These are phyloP conservation scores for Boehmeria nivea DNA, from an alignment of 306 rosid genomes.

Conservation along the genomic window DNA sequence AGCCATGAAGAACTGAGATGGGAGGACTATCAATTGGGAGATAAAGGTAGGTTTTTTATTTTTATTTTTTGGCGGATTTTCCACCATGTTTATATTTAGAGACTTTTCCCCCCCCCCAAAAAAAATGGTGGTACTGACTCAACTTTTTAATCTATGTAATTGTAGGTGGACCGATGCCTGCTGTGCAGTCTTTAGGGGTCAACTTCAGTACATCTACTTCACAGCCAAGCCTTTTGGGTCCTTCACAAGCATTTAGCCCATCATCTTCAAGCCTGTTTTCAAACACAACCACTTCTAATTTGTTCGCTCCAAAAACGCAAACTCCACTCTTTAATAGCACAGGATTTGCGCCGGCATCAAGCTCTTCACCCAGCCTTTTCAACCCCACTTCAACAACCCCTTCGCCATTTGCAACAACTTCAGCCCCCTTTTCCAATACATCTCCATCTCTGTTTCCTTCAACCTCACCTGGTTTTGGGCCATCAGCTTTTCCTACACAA, in stretches of 20 bases:
- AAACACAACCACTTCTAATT: slow-evolving; percentile 41
- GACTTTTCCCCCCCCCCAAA: not conserved
- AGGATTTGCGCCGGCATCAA: slow-evolving; percentile 43
- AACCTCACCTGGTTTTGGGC: slow-evolving; percentile 21
- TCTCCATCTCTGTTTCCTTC: slow-evolving; percentile 36
- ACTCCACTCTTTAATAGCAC: slow-evolving; percentile 44
- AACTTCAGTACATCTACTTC: slow-evolving; percentile 51
- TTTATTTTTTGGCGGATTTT: no score
- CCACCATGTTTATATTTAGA: not conserved
- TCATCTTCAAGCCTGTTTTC: slow-evolving; percentile 61
- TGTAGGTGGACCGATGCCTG: slow-evolving; percentile 80
- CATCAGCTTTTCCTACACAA: slow-evolving; percentile 45
- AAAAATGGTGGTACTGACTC: slow-evolving; percentile 5
- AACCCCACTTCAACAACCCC: slow-evolving; percentile 33
- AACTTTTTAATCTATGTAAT: slow-evolving; percentile 8
- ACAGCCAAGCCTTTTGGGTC: slow-evolving; percentile 47
- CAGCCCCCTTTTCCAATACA: slow-evolving; percentile 55
- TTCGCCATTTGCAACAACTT: slow-evolving; percentile 23
- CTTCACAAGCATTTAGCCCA: slow-evolving; percentile 62
- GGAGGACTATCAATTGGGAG: slow-evolving; percentile 95
- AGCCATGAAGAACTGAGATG: slow-evolving; percentile 96
- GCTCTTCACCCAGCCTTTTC: slow-evolving; percentile 51
- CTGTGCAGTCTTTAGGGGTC: slow-evolving; percentile 43
- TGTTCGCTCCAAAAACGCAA: slow-evolving; percentile 50
- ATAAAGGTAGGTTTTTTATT: slow-evolving; percentile 75